Evolutionary conservation across 495 filamentous ascomycete genomes (phyloP), one percentile per base, ranked within the genome.

Genomic region (Podospora pseudoanserina): DNA sequence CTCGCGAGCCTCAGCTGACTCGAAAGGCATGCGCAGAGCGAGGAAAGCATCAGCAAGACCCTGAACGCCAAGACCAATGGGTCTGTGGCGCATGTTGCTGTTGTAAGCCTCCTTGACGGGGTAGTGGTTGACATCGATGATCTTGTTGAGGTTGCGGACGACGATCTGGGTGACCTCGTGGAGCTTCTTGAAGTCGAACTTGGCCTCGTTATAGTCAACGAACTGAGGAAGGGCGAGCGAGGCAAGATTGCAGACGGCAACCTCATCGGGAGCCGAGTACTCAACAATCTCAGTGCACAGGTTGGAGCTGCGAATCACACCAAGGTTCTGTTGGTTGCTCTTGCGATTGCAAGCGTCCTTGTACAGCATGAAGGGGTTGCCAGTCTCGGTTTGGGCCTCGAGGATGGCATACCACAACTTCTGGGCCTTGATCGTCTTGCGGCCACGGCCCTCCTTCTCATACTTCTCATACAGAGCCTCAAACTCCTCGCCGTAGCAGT

Each of bases 271-370:
- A 28, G 95, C 92, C 68, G 85, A 94, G 86, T 99, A 99, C 81
- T 99, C 95, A 68, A 99, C 85, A 72, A 99, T 99, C 80, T 99
- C 95, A 32, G 94, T 97, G 86, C 95, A 99, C 59, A 99, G 85
- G 82, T 99, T 99, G 73, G 95, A 99, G 86, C 92, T 97, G 76
- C 91, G 92, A 73, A 99, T 98, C 59, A 93, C 97, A 59, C 95
- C 95, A 34, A 99, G 86, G 77, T 99, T 99, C 90, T 98, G 97
- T 81, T 99, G 95, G 87, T 99, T 99, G 85, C 93, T 97, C 88
- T 99, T 99, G 73, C 88, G 87, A 85, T 99, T 99, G 86, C 92
- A 94, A 71, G 90, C 87, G 80, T 99, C 95, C 85, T 99, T 99
- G 89, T 99, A 99, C 65, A 97, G 88, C 91, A 99, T 98, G 84